These are phyloP conservation scores for Pseudocercospora musae DNA, from an alignment of 2,329 filamentous ascomycete species.

Conservation along the genomic window DNA sequence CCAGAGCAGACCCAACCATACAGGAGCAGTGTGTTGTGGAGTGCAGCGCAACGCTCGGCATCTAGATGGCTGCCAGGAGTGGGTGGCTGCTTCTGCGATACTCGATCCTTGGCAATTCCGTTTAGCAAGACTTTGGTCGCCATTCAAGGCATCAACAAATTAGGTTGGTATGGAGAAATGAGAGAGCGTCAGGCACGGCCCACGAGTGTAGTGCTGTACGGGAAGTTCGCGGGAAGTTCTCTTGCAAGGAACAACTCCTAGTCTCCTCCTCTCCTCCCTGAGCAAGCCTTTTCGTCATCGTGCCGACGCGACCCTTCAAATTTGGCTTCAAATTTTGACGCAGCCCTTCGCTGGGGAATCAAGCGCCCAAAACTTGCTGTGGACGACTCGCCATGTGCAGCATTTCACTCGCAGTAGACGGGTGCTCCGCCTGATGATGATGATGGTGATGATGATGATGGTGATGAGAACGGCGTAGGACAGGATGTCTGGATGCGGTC, in stretches of 20 bases:
- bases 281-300: not conserved
- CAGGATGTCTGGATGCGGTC: not conserved
- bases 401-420: not conserved
- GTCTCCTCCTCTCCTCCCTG: no score
- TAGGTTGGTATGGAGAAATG: not conserved
- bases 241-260: not conserved
- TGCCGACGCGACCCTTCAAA: not conserved
- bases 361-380: not conserved
- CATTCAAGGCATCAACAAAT: not conserved
- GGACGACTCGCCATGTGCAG: not conserved
- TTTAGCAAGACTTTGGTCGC: not conserved
- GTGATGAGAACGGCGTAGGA: no score
- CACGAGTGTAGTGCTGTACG: not conserved
- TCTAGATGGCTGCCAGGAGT: constrained; percentile 27
- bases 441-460: no score
- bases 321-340: no score
- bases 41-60: constrained; percentile 32
- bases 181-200: not conserved
- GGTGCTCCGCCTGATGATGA: not conserved
- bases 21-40: constrained; percentile 36
- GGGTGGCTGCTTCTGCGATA: constrained; percentile 26
- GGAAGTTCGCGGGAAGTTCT: no score
- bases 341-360: not conserved
- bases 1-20: constrained; percentile 36
- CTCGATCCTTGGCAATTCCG: constrained; percentile 31